Evolutionary conservation across 2,329 filamentous ascomycete genomes (phyloP).

Genomic region (Exophiala xenobiotica): DNA sequence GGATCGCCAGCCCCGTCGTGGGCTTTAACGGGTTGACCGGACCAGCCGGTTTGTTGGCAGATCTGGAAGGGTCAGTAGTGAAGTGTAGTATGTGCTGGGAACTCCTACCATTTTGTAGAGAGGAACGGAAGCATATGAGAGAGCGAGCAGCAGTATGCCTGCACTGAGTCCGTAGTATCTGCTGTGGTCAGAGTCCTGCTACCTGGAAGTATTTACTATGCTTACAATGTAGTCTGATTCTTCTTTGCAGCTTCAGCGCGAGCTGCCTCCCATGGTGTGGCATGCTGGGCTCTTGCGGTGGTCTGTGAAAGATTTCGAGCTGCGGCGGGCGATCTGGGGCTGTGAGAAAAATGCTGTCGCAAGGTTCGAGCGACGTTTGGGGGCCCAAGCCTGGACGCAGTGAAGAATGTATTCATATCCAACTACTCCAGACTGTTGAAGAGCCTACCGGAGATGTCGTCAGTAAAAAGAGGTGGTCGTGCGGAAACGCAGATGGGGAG

Average conservation of each 20-base stretch:
- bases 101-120: conserved; percentile 63
- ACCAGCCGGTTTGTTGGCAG: conserved; percentile 67
- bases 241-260: conserved; percentile 24
- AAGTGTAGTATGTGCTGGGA: neutral
- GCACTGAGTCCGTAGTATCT: conserved; percentile 65
- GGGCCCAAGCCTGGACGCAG: neutral
- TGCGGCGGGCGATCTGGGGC: neutral
- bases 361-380: neutral
- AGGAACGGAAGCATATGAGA: conserved; percentile 66
- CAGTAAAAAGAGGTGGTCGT: neutral
- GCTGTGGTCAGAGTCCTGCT: conserved; percentile 2
- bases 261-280: conserved; percentile 23
- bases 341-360: neutral
- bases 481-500: neutral
- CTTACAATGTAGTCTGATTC: conserved; percentile 30
- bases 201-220: neutral
- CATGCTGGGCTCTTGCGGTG: conserved; percentile 16
- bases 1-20: conserved; percentile 65
- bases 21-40: conserved; percentile 85
- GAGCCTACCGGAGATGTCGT: neutral
- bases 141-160: conserved; percentile 61
- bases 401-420: neutral
- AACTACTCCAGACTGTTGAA: neutral
- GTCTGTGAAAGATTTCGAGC: conserved; percentile 18
- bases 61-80: conserved; percentile 37